Conservation (phyloP, 306 rosid genomes). For the Prunus kanzakura region DNA sequence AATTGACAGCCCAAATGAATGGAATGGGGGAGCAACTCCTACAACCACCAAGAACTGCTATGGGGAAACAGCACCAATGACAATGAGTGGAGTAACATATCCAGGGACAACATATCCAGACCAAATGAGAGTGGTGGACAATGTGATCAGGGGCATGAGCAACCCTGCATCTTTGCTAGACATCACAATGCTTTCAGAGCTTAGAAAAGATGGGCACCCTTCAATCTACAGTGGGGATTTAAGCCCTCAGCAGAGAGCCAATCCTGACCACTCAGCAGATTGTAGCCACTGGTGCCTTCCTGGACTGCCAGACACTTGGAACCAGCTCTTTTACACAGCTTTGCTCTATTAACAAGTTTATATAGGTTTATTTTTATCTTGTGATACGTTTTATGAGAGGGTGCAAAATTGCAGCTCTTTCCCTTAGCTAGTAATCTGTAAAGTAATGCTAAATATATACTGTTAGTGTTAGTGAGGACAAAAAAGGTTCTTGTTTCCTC, state of each 20-base stretch:
- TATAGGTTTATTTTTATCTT: background rate
- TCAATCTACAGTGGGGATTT: slow-evolving; percentile 86
- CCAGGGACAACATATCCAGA: slow-evolving; percentile 50
- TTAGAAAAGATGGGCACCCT: slow-evolving; percentile 85
- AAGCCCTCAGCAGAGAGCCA: slow-evolving; percentile 68
- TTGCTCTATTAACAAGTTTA: slow-evolving; percentile 33
- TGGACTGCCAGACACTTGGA: slow-evolving; percentile 95
- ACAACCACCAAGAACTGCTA: slow-evolving; percentile 65
- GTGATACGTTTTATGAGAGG: slow-evolving; percentile 12
- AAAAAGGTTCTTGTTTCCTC: background rate
- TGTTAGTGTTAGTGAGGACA: slow-evolving; percentile 4
- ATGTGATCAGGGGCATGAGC: slow-evolving; percentile 65
- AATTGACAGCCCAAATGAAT: slow-evolving; percentile 65
- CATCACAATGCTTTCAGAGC: slow-evolving; percentile 75
- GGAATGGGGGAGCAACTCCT: slow-evolving; percentile 49
- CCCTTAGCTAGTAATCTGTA: slow-evolving; percentile 19
- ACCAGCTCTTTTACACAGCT: slow-evolving; percentile 65
- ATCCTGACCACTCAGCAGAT: slow-evolving; percentile 70
- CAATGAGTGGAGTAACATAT: slow-evolving; percentile 40
- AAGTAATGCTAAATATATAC: slow-evolving; percentile 8
- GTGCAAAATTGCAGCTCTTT: slow-evolving; percentile 26
- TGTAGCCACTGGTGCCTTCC: slow-evolving; percentile 99
- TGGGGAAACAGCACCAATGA: slow-evolving; percentile 69
- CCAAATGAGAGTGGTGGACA: slow-evolving; percentile 75
- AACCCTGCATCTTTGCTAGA: slow-evolving; percentile 63